phyloP scores from a whole-genome alignment of 176 grass and related monocot genomes.

The Bonia amplexicaulis region DNA sequence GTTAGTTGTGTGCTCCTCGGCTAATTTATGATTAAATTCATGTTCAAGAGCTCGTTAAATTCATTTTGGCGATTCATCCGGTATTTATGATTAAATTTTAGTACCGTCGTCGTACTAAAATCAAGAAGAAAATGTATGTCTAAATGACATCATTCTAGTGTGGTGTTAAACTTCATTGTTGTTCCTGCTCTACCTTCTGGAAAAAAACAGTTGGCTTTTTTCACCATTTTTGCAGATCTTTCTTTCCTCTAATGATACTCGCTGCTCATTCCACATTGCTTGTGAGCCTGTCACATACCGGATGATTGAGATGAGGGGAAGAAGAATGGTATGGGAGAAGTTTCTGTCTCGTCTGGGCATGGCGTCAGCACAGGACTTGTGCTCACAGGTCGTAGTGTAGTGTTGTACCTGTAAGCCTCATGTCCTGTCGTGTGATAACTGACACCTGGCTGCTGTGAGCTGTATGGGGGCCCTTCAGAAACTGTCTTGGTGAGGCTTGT shows the following conservation, averaged over 20 bases:
- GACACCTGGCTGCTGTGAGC: slow-evolving; percentile 18
- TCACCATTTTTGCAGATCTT: background rate
- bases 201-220: background rate
- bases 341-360: slow-evolving; percentile 6
- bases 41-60: background rate
- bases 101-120: background rate
- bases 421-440: background rate
- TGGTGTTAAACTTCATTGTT: background rate
- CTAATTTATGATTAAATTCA: slow-evolving; percentile 12
- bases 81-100: no score
- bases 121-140: background rate
- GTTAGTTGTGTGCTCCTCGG: background rate
- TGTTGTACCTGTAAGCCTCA: background rate
- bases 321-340: background rate
- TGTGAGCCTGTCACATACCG: background rate
- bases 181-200: background rate
- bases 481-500: background rate
- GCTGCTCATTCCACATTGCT: background rate
- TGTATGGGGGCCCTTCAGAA: background rate
- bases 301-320: background rate
- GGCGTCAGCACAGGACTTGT: background rate
- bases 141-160: background rate
- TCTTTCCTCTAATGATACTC: background rate
- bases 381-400: background rate
- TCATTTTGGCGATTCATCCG: background rate